A percentile compares a stretch with the other conserved stretches of the same genome.
Evolutionary conservation across 768 basidiomycete genomes (phyloP).

Genomic region (Amanita thiersii): DNA sequence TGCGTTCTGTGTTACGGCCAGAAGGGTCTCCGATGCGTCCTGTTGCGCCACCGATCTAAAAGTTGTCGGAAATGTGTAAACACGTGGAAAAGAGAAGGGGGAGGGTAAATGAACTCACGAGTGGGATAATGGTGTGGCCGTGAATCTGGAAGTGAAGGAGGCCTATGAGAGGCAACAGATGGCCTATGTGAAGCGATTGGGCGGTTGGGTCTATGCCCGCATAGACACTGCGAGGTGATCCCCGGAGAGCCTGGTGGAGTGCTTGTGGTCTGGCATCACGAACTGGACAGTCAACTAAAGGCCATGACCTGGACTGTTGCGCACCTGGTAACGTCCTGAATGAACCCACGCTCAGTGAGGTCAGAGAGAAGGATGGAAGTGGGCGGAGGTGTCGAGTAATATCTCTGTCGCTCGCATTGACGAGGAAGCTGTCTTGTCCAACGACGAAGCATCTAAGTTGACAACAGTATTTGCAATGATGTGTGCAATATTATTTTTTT

Average conservation of each 20-base stretch:
- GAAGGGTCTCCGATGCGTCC: conserved; percentile 97
- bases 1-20: conserved; percentile 76
- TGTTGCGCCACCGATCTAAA: conserved; percentile 91
- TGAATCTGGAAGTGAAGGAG: conserved; percentile 80
- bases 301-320: no score
- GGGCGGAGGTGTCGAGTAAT: conserved; percentile 1
- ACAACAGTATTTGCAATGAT: background rate
- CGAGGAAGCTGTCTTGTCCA: conserved; percentile 1
- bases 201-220: conserved; percentile 93
- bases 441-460: conserved; percentile 10
- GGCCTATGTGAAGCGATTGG: conserved; percentile 83
- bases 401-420: conserved; percentile 1
- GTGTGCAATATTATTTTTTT: no score
- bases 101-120: conserved; percentile 74
- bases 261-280: conserved; percentile 36
- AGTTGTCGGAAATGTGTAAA: conserved; percentile 4
- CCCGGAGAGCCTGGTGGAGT: conserved; percentile 27
- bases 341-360: conserved; percentile 35
- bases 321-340: conserved; percentile 42
- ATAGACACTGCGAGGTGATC: conserved; percentile 54
- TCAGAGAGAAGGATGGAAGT: conserved; percentile 24
- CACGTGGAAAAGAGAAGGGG: background rate
- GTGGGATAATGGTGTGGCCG: conserved; percentile 78
- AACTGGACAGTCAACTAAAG: no score
- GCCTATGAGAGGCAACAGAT: conserved; percentile 82